Conservation (phyloP, 176 grass and related monocot species). For the Zoysia japonica region DNA sequence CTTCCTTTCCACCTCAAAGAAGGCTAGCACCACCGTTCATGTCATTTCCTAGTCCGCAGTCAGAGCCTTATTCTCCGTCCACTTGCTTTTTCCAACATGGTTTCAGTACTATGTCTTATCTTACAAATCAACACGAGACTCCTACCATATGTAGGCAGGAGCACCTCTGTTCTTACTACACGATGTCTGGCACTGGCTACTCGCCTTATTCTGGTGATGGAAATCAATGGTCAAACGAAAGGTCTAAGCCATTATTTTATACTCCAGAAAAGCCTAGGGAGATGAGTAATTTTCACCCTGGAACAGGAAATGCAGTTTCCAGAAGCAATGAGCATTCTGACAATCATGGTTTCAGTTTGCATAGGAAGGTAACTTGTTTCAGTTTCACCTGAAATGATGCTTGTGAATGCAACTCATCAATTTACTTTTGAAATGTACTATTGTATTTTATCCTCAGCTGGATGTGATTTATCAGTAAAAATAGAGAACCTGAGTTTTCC, state of each 20-base stretch:
- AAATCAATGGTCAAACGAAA: slow-evolving; percentile 46
- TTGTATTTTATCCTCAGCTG: not conserved
- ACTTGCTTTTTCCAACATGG: slow-evolving; percentile 82
- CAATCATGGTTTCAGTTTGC: slow-evolving; percentile 34
- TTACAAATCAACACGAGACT: slow-evolving; percentile 50
- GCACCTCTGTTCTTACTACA: slow-evolving; percentile 70
- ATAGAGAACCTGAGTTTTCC: not conserved
- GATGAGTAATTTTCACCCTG: slow-evolving; percentile 24
- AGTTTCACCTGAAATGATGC: not conserved
- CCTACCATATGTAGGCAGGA: slow-evolving; percentile 67
- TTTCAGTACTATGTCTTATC: slow-evolving; percentile 65
- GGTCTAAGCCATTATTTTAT: slow-evolving; percentile 38
- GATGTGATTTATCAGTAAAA: not conserved
- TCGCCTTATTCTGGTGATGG: slow-evolving; percentile 44
- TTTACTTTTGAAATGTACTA: not conserved
- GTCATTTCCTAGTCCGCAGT: slow-evolving; percentile 48
- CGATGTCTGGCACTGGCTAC: slow-evolving; percentile 51
- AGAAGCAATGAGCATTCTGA: slow-evolving; percentile 43
- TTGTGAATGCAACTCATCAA: not conserved
- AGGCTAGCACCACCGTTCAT: slow-evolving; percentile 48
- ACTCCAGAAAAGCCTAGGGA: slow-evolving; percentile 51
- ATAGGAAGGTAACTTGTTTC: slow-evolving; percentile 53
- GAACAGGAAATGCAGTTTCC: slow-evolving; percentile 12
- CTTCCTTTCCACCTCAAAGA: slow-evolving; percentile 39
- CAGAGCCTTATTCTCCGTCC: slow-evolving; percentile 44